Base-by-base conservation (phyloP, 78 protist species). In the Anaeramoeba flamelloides region DNA sequence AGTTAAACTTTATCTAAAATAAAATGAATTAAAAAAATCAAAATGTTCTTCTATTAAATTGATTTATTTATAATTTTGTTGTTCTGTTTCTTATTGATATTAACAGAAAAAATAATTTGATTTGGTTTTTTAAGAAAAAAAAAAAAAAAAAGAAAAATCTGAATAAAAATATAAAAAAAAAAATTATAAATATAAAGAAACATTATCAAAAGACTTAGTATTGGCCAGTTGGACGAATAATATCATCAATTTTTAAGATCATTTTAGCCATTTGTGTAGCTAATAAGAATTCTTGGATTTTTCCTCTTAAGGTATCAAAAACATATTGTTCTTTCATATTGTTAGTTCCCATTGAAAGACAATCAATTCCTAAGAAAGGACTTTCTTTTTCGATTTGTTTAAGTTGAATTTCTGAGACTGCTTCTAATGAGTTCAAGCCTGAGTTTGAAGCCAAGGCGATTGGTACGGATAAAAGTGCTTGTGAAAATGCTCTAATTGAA, bases 161-260 rank as follows among this genome's bases (percentile, higher is more conserved):
- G n/a, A n/a, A n/a, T n/a, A n/a, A n/a, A n/a, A n/a, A n/a, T n/a
- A n/a, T n/a, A n/a, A n/a, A n/a, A n/a, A n/a, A n/a, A n/a, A n/a
- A n/a, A n/a, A n/a, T n/a, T n/a, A n/a, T n/a, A n/a, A n/a, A n/a
- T n/a, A n/a, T n/a, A n/a, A n/a, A n/a, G n/a, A n/a, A n/a, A n/a
- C n/a, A n/a, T n/a, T n/a, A n/a, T n/a, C n/a, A n/a, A n/a, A n/a
- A n/a, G n/a, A n/a, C n/a, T n/a, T n/a, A n/a, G n/a, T n/a, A n/a
- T n/a, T n/a, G n/a, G n/a, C n/a, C n/a, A n/a, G n/a, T n/a, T n/a
- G 86, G 88, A 76, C 40, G n/a, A 38, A 92, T 88, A 37, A 93
- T 90, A 80, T 95, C 99, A 79, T 97, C 99, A 74, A 97, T 94
- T 91, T 97, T 97, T 38, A 97, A 87, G 53, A 97, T 93, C 99